Conservation (phyloP, 2,329 filamentous ascomycete species). For the Gaeumannomyces sp. region DNA sequence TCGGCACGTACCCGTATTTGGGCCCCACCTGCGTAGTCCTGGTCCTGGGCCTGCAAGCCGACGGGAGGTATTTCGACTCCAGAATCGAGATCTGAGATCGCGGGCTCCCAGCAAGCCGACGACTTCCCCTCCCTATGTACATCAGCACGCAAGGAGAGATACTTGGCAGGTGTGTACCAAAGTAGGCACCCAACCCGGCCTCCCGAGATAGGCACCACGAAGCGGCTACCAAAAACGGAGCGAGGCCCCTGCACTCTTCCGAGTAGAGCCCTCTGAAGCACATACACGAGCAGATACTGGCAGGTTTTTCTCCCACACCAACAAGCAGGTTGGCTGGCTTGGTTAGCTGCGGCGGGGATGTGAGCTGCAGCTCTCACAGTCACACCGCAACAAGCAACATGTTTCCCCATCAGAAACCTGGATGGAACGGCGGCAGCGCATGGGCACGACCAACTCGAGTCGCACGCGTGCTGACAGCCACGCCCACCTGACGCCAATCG, state of each 20-base stretch:
- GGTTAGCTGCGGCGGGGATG: background rate
- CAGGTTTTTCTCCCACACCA: background rate
- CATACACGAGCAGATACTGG: background rate
- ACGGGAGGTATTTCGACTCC: background rate
- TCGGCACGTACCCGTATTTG: background rate
- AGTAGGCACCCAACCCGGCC: background rate
- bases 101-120: background rate
- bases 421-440: background rate
- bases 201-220: background rate
- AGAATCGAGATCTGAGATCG: background rate
- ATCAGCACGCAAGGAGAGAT: background rate
- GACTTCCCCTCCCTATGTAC: background rate
- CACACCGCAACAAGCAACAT: slow-evolving; percentile 1
- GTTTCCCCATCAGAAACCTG: background rate
- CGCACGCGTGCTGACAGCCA: too few species aligned
- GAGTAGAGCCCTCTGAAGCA: background rate
- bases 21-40: background rate
- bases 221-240: background rate
- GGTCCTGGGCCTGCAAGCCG: background rate
- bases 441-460: background rate
- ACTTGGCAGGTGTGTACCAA: background rate
- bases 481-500: background rate
- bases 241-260: background rate
- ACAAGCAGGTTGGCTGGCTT: background rate
- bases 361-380: background rate